These are phyloP conservation scores for Fonsecaea pugnacius DNA, from an alignment of 2,329 filamentous ascomycete genomes.

Conservation along the genomic window DNA sequence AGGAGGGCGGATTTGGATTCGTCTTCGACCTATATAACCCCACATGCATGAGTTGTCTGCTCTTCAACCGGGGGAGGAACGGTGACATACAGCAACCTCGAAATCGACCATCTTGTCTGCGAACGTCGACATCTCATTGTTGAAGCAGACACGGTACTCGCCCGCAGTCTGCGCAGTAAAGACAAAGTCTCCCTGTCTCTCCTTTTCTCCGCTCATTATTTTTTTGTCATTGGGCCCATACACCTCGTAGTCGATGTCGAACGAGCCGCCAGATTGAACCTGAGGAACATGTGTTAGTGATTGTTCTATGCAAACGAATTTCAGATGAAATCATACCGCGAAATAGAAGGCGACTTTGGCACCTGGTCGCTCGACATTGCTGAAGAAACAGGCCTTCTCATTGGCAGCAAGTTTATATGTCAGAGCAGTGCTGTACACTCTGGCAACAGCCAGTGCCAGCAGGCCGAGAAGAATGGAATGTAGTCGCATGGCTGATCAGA, in stretches of 20 bases:
- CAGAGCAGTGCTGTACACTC: slow-evolving; percentile 82
- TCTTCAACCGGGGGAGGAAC: slow-evolving; percentile 3
- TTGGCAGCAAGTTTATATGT: slow-evolving; percentile 90
- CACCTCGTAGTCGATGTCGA: slow-evolving; percentile 94
- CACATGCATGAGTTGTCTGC: slow-evolving; percentile 32
- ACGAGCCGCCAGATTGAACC: slow-evolving; percentile 98
- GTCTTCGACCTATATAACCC: slow-evolving; percentile 74
- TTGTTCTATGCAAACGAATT: neutral
- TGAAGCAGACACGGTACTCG: slow-evolving; percentile 97
- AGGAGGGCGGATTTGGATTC: slow-evolving; percentile 73
- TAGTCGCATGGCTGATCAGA: slow-evolving; percentile 64
- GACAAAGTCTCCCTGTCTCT: slow-evolving; percentile 94
- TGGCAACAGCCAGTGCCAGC: slow-evolving; percentile 70
- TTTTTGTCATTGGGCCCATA: slow-evolving; percentile 78
- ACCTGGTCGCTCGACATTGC: slow-evolving; percentile 73
- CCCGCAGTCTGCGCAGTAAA: slow-evolving; percentile 88
- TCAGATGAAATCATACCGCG: slow-evolving; percentile 68
- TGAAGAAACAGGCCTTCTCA: slow-evolving; percentile 96
- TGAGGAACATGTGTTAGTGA: slow-evolving; percentile 44
- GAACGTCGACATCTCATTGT: slow-evolving; percentile 97
- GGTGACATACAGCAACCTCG: slow-evolving; percentile 82
- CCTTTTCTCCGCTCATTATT: slow-evolving; percentile 85
- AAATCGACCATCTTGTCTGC: slow-evolving; percentile 98
- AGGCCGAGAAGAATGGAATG: slow-evolving; percentile 67
- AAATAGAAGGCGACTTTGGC: slow-evolving; percentile 98